Base-by-base conservation (phyloP, 176 grass and related monocot genomes). In the Elaeis guineensis region DNA sequence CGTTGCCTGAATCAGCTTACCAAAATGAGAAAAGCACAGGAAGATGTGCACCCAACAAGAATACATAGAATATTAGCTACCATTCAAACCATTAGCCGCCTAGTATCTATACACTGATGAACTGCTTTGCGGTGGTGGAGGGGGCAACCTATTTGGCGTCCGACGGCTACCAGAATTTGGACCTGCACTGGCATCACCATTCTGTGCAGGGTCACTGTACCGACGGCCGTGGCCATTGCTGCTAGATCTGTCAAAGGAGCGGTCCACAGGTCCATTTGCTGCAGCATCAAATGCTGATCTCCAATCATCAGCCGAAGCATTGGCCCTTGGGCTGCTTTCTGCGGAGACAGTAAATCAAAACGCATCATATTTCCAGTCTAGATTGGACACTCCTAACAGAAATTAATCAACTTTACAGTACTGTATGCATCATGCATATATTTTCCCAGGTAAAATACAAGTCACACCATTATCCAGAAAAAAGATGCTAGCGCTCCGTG, bases 241-340 rank as follows among this genome's bases (percentile, higher is more conserved):
- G 22, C 63, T 75, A 30, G 82, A 72, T 32, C 67, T 76, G 9
- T 51, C 26, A 44, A 67, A 58, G 11, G 66, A 77, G 44, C 39
- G 9, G 53, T 82, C 62, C 22, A 67, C 50, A 22, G 63, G 67
- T 12, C 82, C 82, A 32, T 77, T 86, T 55, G 72, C 50, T 69
- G 61, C 78, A 58, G 52, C 65, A 30, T 81, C 71, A 61, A 95
- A 95, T 81, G 90, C 85, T 57, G 82, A 86, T 68, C 78, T 86
- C 82, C 90, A 86, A 19, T 89, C 90, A 7, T 95, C 79, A 29
- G 79, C 73, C 16, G 66, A 66, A 21, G 50, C 61, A 49, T 11
- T 44, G 17, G 48, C 70, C 7, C 62, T 76, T 0, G 73, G 85
- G 62, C 69, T 85, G 67, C 69, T 86, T 21, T 89, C 85, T 95